A percentile compares a stretch with the other conserved stretches of the same genome.
Conservation (phyloP, 495 filamentous ascomycete genomes). For the Chlorociboria aeruginascens region DNA sequence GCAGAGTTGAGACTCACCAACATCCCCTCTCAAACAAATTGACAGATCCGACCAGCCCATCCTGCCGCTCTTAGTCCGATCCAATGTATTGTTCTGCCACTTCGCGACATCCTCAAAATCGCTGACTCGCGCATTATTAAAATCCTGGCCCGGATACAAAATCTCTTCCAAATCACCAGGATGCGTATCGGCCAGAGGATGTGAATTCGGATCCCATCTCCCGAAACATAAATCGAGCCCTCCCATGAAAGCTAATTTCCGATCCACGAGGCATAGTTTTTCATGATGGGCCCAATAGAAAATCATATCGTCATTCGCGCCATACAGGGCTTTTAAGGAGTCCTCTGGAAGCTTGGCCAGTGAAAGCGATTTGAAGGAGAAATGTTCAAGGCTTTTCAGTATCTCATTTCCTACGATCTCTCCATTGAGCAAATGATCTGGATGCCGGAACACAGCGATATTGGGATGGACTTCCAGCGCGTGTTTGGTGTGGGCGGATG, state of each 20-base stretch:
- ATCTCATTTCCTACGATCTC: conserved; percentile 34
- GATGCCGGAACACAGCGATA: conserved; percentile 85
- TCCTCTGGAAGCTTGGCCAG: conserved; percentile 51
- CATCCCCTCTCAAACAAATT: conserved; percentile 41
- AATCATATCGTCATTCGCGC: conserved; percentile 59
- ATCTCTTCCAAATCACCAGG: conserved; percentile 50
- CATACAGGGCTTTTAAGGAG: conserved; percentile 65
- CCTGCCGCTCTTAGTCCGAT: conserved; percentile 63
- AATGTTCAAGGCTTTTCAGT: conserved; percentile 25
- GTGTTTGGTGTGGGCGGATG: conserved; percentile 65
- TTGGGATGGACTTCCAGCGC: conserved; percentile 68
- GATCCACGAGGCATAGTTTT: conserved; percentile 80
- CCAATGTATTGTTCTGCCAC: conserved; percentile 79
- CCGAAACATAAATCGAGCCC: conserved; percentile 60
- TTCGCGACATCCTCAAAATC: conserved; percentile 81
- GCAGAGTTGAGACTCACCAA: too few species aligned
- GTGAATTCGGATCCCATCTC: conserved; percentile 52
- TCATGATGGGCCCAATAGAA: conserved; percentile 96
- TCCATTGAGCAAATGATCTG: conserved; percentile 73
- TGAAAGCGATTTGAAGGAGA: conserved; percentile 30
- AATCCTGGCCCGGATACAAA: conserved; percentile 87
- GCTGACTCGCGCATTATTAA: conserved; percentile 79
- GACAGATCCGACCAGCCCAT: conserved; percentile 96
- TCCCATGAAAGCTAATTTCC: conserved; percentile 80
- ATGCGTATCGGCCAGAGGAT: conserved; percentile 79